Percentiles rank a stretch among this genome's conserved stretches.
Conservation (phyloP, 495 filamentous ascomycete species). For the Sporormia fimetaria region DNA sequence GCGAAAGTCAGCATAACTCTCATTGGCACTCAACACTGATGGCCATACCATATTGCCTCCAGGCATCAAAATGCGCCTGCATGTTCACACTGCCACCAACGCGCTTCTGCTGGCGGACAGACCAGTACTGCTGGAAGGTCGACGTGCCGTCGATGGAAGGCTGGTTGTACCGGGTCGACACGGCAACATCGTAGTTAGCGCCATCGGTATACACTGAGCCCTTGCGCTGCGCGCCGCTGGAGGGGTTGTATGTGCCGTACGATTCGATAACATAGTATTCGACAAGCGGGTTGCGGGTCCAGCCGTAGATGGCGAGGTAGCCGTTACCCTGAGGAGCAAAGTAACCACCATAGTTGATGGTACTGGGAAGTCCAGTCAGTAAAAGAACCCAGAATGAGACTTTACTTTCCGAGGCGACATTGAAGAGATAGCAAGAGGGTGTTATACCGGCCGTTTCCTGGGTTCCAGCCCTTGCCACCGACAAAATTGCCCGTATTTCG, state of each 20-base stretch:
- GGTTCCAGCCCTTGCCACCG: constrained; percentile 29
- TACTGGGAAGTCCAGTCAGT: no score
- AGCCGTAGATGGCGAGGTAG: constrained; percentile 52
- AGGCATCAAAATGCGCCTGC: constrained; percentile 34
- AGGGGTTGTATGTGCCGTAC: constrained; percentile 43
- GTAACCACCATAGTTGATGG: constrained; percentile 42
- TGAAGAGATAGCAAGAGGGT: no score
- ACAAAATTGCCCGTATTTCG: constrained; percentile 26
- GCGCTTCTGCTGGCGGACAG: constrained; percentile 42
- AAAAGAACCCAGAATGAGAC: no score
- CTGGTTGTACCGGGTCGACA: constrained; percentile 14
- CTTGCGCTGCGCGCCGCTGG: constrained; percentile 24
- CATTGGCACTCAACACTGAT: no score
- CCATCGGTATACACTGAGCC: constrained; percentile 17
- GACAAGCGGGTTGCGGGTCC: constrained; percentile 48
- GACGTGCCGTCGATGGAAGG: constrained; percentile 48
- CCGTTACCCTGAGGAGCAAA: constrained; percentile 47
- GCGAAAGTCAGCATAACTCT: no score
- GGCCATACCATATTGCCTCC: no score
- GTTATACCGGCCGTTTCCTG: no score
- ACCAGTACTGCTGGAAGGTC: constrained; percentile 53
- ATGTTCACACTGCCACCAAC: constrained; percentile 38
- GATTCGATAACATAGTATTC: constrained; percentile 55
- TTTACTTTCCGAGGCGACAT: no score
- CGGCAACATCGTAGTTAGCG: constrained; percentile 17